phyloP scores from a whole-genome alignment of 1,284 basidiomycete species.

The Papiliotrema flavescens region DNA sequence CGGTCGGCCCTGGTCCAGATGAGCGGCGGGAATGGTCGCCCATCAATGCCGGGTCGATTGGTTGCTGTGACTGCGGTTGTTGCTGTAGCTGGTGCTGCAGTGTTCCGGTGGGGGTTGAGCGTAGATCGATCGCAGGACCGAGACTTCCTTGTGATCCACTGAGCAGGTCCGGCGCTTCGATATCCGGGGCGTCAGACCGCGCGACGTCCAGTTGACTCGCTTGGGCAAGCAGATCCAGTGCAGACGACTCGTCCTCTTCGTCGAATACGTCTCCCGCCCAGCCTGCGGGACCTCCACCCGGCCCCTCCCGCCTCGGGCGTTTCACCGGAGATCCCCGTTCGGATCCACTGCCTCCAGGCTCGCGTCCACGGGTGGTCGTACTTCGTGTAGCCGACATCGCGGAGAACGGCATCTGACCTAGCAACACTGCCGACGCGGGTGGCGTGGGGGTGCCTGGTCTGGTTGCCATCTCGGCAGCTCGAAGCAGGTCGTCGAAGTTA shows the following conservation, averaged over 20 bases:
- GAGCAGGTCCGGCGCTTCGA: not conserved
- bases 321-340: slow-evolving; percentile 33
- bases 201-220: slow-evolving; percentile 37
- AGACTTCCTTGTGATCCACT: slow-evolving; percentile 8
- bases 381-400: slow-evolving; percentile 29
- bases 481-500: slow-evolving; percentile 43
- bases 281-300: not conserved
- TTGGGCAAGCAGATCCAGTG: slow-evolving; percentile 40
- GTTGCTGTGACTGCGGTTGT: slow-evolving; percentile 5
- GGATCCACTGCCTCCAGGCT: slow-evolving; percentile 15
- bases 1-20: not conserved
- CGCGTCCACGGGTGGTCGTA: slow-evolving; percentile 17
- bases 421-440: slow-evolving; percentile 4
- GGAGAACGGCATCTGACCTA: slow-evolving; percentile 13
- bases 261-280: not conserved
- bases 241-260: slow-evolving; percentile 22
- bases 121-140: slow-evolving; percentile 37
- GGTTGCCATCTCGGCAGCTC: slow-evolving; percentile 44
- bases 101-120: not conserved
- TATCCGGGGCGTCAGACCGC: slow-evolving; percentile 6
- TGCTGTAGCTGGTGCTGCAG: not conserved
- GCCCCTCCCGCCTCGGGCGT: slow-evolving; percentile 8
- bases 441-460: slow-evolving; percentile 34
- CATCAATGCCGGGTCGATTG: slow-evolving; percentile 19
- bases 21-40: not conserved